Evolutionary conservation across 257 asterid genomes (phyloP), one percentile per base, ranked within the genome.

Genomic region (Ballota nigra): DNA sequence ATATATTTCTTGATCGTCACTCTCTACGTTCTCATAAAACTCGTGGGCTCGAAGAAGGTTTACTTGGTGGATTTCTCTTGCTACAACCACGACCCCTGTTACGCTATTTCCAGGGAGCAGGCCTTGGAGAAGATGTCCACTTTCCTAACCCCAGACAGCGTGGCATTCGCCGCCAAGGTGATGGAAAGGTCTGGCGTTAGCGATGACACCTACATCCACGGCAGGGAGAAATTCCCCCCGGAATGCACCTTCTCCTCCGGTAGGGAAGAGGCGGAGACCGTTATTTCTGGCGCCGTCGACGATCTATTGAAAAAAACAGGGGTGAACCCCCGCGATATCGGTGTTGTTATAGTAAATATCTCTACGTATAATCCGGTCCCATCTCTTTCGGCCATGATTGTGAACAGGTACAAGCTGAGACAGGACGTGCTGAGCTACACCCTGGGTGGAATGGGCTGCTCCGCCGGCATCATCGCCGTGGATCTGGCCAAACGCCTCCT

Each of bases 381-480:
- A 3, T 82, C 86, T 9, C 80, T 82, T 3, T 82, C 86, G 29
- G 82, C 84, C 34, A 79, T 82, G 84, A 79, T 82, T 43, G 82
- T 82, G 23, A 82, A 82, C 62, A 65, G 78, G 60, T 79, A 79
- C 64, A 79, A 79, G 82, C 73, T 82, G 6, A 77, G 82, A 16
- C 73, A 75, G 2, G 80, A 82, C 8, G 77, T 82, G 23, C 16
- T 76, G 58, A 79, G 76, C 40, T 82, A 69, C 20, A 70, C 73
- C 6, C 64, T 82, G 69, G 83, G 86, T 9, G 86, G 86, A 5
- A 82, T 82, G 86, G 86, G 86, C 3, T 82, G 86, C 74, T 76
- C 80, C 65, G 86, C 86, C 5, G 86, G 84, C 2, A 45, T 82
- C 49, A 76, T 79, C 23, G 82, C 86, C 57, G 65, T 82, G 1